phyloP scores from a whole-genome alignment of 2,329 filamentous ascomycete species.

The Xylariaceae sp. region DNA sequence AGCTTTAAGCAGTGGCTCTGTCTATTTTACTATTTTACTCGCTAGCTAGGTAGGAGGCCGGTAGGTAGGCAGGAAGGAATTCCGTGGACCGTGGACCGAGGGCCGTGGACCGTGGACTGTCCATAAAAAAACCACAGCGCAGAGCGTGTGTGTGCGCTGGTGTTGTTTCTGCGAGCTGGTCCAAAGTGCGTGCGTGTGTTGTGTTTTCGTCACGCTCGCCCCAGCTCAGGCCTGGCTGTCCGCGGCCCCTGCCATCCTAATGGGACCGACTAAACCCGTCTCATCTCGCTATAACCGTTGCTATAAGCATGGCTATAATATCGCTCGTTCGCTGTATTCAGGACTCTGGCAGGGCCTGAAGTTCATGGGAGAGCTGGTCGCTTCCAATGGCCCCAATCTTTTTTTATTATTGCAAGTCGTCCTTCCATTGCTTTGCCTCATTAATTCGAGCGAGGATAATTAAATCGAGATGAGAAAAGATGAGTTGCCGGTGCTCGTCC shows the following conservation, averaged over 20 bases:
- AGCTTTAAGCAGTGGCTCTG: too few relatives aligned
- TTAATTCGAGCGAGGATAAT: background rate
- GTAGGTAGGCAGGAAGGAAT: too few relatives aligned
- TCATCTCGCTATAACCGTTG: constrained; percentile 10
- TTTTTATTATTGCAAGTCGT: background rate
- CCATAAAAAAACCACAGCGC: background rate
- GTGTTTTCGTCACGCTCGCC: background rate
- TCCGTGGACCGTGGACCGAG: constrained; percentile 9
- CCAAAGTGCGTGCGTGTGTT: background rate
- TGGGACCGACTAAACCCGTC: background rate
- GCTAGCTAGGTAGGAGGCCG: too few relatives aligned
- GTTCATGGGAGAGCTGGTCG: background rate
- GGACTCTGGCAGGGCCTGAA: too few relatives aligned
- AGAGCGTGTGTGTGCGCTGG: background rate
- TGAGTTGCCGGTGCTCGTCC: background rate
- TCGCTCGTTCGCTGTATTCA: background rate
- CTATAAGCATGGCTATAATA: constrained; percentile 7
- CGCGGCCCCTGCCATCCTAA: background rate
- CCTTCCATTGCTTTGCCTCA: background rate
- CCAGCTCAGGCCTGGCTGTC: background rate
- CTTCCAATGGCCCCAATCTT: background rate
- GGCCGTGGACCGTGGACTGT: constrained; percentile 7
- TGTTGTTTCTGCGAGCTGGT: background rate
- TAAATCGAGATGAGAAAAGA: background rate
- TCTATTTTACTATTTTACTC: too few relatives aligned